Conservation (phyloP, 2,329 filamentous ascomycete species). For the Xylariaceae sp. region DNA sequence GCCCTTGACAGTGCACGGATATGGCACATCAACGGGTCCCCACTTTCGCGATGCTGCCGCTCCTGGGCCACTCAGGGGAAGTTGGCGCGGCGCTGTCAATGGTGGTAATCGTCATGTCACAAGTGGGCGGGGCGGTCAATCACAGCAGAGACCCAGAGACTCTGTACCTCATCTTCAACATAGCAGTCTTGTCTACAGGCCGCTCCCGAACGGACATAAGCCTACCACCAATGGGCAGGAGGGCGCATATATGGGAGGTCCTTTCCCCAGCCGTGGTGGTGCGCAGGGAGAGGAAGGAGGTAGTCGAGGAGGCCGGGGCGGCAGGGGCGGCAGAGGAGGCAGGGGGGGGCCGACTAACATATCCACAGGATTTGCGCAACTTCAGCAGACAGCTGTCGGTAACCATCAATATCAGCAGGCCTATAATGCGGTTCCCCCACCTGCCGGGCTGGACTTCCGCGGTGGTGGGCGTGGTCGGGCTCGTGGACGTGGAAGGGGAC, state of each 20-base stretch:
- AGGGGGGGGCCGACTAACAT: conserved; percentile 1
- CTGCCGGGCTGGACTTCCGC: conserved; percentile 58
- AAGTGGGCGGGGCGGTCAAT: conserved; percentile 45
- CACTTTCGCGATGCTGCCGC: conserved; percentile 67
- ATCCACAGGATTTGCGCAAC: not conserved
- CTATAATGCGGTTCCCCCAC: conserved; percentile 67
- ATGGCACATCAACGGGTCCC: conserved; percentile 51
- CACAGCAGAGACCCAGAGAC: conserved; percentile 33
- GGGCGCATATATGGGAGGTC: conserved; percentile 26
- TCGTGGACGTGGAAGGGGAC: conserved; percentile 34
- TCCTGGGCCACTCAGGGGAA: conserved; percentile 61
- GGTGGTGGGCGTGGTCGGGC: conserved; percentile 40
- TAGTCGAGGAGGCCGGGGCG: conserved; percentile 31
- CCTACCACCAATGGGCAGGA: conserved; percentile 20
- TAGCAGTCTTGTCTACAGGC: conserved; percentile 61
- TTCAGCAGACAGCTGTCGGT: not conserved
- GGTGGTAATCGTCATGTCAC: conserved; percentile 50
- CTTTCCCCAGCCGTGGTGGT: conserved; percentile 40
- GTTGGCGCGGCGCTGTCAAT: conserved; percentile 64
- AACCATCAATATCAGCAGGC: conserved; percentile 35
- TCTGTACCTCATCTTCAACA: conserved; percentile 55
- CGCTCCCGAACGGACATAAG: conserved; percentile 37
- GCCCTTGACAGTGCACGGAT: conserved; percentile 45
- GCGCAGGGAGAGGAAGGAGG: conserved; percentile 15
- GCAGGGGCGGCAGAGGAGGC: conserved; percentile 32